These are phyloP conservation scores for Przewalskia tangutica DNA, from an alignment of 257 asterid genomes.

Conservation along the genomic window DNA sequence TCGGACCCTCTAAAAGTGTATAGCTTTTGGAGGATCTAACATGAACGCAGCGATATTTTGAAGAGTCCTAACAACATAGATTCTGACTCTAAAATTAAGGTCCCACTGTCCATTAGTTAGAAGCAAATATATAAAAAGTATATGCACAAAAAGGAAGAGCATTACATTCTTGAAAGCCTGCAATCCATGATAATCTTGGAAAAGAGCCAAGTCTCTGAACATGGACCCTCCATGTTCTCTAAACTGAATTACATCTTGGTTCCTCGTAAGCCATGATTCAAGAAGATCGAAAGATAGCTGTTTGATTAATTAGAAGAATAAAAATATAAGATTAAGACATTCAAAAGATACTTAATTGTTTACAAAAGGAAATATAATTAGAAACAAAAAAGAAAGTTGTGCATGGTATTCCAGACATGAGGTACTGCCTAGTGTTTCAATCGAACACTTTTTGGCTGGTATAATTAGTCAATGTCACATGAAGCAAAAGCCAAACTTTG, in stretches of 20 bases:
- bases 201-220: conserved; percentile 28
- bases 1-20: too few species aligned
- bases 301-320: neutral
- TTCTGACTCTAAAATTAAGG: neutral
- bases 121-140: neutral
- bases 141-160: neutral
- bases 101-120: neutral
- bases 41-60: too few species aligned
- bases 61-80: too few species aligned
- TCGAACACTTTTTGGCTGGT: neutral
- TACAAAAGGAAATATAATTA: neutral
- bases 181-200: conserved; percentile 38
- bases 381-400: neutral
- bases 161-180: conserved; percentile 27
- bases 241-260: conserved; percentile 21
- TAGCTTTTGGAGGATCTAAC: too few species aligned
- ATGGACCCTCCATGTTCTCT: conserved; percentile 16
- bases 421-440: neutral
- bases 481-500: neutral
- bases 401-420: neutral
- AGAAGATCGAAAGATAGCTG: conserved; percentile 34
- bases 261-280: conserved; percentile 30
- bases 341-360: neutral
- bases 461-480: neutral
- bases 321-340: neutral